These are phyloP conservation scores for Colletotrichum zoysiae DNA, from an alignment of 2,329 filamentous ascomycete genomes.

Conservation along the genomic window DNA sequence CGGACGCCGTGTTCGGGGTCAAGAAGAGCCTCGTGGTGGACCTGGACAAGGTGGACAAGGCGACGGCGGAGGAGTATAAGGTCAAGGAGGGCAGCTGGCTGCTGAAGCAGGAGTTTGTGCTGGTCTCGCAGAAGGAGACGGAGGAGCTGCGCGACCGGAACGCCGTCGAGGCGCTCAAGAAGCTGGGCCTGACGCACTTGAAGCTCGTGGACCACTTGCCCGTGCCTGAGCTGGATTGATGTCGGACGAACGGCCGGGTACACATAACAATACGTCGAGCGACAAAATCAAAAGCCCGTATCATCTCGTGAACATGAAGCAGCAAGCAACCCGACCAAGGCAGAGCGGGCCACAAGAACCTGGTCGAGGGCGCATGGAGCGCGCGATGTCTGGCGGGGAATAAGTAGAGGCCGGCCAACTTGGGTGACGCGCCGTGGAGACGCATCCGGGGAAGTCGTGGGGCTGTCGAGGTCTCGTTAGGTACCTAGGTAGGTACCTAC, in stretches of 20 bases:
- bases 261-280: background rate
- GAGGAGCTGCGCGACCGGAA: constrained; percentile 72
- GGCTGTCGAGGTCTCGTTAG: constrained; percentile 21
- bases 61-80: constrained; percentile 70
- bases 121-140: constrained; percentile 79
- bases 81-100: constrained; percentile 74
- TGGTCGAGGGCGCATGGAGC: background rate
- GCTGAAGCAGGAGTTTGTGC: constrained; percentile 81
- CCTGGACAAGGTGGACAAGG: constrained; percentile 62
- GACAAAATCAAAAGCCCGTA: background rate
- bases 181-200: constrained; percentile 72
- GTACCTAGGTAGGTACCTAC: background rate
- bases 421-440: constrained; percentile 6
- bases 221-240: constrained; percentile 72
- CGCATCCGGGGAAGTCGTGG: constrained; percentile 23
- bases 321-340: background rate
- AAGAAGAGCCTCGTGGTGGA: constrained; percentile 84
- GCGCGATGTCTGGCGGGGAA: background rate
- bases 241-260: background rate
- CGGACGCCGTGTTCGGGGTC: constrained; percentile 88
- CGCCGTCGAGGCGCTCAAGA: constrained; percentile 75
- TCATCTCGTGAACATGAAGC: background rate
- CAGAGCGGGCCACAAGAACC: background rate
- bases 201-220: constrained; percentile 82
- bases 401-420: constrained; percentile 6